Base-by-base conservation (phyloP, 108 stramenopile genomes). In the Epithemia pelagica region DNA sequence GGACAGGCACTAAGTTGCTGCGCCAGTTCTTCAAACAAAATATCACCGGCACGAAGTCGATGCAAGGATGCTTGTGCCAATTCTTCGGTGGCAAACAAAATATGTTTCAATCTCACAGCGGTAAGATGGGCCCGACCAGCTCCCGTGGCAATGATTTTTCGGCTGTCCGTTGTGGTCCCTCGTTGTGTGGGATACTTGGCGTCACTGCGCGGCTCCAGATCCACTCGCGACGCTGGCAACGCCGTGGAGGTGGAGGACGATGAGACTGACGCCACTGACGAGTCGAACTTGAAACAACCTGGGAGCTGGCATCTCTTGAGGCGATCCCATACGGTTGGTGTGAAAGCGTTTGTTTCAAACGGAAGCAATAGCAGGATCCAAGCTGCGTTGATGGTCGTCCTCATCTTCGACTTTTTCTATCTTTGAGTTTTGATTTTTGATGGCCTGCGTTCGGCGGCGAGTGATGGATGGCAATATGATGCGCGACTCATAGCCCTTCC, bases 131-230 rank as follows among this genome's bases (percentile, higher is more conserved):
- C 66, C 3, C 82, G 75, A 21, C 77, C 82, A 37, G 78, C 81
- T 27, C 69, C 75, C 5, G 64, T 73, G 25, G 79, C 73, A 63
- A 95, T 73, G 70, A 95, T 95, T 58, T 83, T 73, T 32, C 93
- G 83, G 8, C 83, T 81, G 66, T 95, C 90, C 0, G 86, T 82
- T 61, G 79, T 76, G 24, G 81, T 54, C 58, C 93, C 93, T 67
- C 90, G 81, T 5, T 23, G n/a, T 5, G 88, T 90, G 1, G 93
- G 93, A 71, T 89, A 95, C 62, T 89, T 88, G 75, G 80, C n/a
- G 70, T 71, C 29, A 66, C 24, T 28, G 76, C 33, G 33, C 60
- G n/a, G 26, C 19, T 55, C 37, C 5, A 46, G 15, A 5, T 46
- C 37, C 5, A 46, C 10, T 46, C 15, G 5, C 15, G 37, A 46